Conservation (phyloP, 73 alveolate species). For the Tetrahymena borealis region DNA sequence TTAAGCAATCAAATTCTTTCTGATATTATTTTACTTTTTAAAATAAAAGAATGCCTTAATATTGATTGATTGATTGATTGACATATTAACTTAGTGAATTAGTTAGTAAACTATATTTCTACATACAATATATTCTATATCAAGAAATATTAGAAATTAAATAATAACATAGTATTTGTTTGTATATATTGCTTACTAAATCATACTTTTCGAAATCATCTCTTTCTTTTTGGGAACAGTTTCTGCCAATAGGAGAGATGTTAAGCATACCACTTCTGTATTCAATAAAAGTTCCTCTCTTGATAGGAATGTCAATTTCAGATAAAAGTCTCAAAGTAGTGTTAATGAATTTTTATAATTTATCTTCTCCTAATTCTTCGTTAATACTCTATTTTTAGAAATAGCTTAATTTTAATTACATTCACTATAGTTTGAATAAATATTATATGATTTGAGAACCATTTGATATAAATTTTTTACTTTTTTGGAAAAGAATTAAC, state of each 20-base stretch:
- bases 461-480: not conserved
- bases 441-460: not conserved
- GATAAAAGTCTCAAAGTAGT: conserved; percentile 79
- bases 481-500: conserved; percentile 38
- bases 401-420: not conserved
- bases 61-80: too few relatives aligned
- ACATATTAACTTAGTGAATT: too few relatives aligned
- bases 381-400: conserved; percentile 44
- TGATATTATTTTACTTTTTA: conserved; percentile 55
- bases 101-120: too few relatives aligned
- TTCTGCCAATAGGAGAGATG: conserved; percentile 94
- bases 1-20: conserved; percentile 71
- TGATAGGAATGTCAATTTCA: conserved; percentile 85
- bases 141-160: too few relatives aligned
- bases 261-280: conserved; percentile 90
- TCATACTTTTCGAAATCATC: conserved; percentile 84
- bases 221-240: conserved; percentile 88
- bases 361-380: conserved; percentile 66
- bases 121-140: too few relatives aligned
- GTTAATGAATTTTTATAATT: conserved; percentile 69
- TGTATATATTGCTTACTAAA: not conserved
- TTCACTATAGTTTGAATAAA: conserved; percentile 10
- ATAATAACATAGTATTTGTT: too few relatives aligned
- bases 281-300: conserved; percentile 96
- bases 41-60: too few relatives aligned